Conservation (phyloP, 2,329 filamentous ascomycete genomes). For the Davidsoniella eucalypti region DNA sequence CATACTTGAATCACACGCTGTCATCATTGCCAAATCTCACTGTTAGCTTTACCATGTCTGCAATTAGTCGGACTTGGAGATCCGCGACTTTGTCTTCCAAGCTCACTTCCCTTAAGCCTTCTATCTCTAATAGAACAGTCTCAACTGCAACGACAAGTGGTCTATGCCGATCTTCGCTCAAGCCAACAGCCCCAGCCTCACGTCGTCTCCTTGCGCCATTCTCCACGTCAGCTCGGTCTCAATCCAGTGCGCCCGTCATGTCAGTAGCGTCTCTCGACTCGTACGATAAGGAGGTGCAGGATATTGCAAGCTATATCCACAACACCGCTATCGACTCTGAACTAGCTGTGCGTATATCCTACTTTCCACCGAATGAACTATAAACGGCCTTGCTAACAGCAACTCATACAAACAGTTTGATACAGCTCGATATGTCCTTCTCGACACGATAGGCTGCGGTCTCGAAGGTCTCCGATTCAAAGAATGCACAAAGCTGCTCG, state of each 20-base stretch:
- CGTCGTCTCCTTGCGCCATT: constrained; percentile 18
- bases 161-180: too few species aligned
- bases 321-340: constrained; percentile 82
- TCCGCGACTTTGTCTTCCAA: neutral
- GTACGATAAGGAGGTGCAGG: constrained; percentile 85
- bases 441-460: constrained; percentile 93
- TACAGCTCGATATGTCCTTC: constrained; percentile 88
- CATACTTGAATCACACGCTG: too few species aligned
- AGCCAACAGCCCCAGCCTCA: too few species aligned
- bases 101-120: neutral
- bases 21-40: too few species aligned
- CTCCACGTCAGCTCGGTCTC: constrained; percentile 21
- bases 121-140: neutral
- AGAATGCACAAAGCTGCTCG: constrained; percentile 88
- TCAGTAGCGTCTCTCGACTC: constrained; percentile 30
- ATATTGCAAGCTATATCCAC: constrained; percentile 91
- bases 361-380: neutral
- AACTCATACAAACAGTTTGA: constrained; percentile 47
- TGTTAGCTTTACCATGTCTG: too few species aligned
- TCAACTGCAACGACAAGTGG: too few species aligned
- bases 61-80: too few species aligned
- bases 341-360: constrained; percentile 55
- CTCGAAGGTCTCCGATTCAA: constrained; percentile 90
- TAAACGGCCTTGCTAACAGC: neutral
- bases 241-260: constrained; percentile 30